Evolutionary conservation across 2,329 filamentous ascomycete genomes (phyloP).

Genomic region (Pseudogymnoascus destructans): DNA sequence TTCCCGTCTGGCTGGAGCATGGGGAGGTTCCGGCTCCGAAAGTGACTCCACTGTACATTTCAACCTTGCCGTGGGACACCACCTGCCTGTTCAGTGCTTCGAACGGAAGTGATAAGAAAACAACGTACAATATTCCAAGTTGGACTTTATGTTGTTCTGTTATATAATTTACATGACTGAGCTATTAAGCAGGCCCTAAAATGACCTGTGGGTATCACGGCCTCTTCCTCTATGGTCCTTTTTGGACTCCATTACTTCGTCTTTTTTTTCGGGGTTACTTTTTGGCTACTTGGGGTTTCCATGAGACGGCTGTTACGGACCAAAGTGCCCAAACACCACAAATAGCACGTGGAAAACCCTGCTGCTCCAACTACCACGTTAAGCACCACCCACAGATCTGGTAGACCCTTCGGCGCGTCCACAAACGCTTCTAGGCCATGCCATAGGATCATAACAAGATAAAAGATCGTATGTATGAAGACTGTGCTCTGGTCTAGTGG

Average conservation of each 20-base stretch:
- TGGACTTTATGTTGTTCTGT: neutral
- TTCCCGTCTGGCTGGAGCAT: neutral
- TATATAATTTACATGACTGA: neutral
- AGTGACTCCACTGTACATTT: neutral
- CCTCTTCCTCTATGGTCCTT: neutral
- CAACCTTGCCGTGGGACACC: neutral
- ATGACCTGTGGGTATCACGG: neutral
- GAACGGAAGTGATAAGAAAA: neutral
- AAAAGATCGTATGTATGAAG: slow-evolving; percentile 63
- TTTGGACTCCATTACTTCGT: neutral
- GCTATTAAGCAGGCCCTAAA: neutral
- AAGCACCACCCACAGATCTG: slow-evolving; percentile 85
- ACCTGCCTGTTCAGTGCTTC: neutral
- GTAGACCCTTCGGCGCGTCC: slow-evolving; percentile 58
- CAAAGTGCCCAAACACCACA: slow-evolving; percentile 73
- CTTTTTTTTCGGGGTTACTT: neutral
- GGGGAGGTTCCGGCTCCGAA: neutral
- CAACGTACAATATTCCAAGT: neutral
- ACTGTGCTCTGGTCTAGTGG: slow-evolving; percentile 39
- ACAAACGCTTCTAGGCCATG: slow-evolving; percentile 63
- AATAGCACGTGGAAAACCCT: slow-evolving; percentile 75
- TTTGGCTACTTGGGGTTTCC: neutral
- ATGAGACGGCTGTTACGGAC: neutral
- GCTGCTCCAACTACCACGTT: slow-evolving; percentile 79
- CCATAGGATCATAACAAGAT: slow-evolving; percentile 66